Base-by-base conservation (phyloP, 1,284 basidiomycete genomes). In the Chondrostereum purpureum region DNA sequence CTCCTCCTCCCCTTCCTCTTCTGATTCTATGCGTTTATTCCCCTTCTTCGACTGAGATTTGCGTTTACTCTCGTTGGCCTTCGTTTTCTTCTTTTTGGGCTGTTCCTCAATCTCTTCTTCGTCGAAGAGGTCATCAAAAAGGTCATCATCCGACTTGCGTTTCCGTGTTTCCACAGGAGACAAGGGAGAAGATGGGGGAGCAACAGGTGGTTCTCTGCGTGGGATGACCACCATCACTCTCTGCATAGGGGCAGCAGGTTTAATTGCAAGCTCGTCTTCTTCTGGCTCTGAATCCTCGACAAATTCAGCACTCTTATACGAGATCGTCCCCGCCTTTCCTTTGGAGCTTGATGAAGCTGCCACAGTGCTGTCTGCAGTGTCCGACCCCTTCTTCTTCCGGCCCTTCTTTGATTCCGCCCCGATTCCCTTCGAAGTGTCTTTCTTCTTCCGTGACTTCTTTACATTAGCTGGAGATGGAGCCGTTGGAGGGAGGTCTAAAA, bases 361-460 rank as follows among this genome's bases (percentile, higher is more conserved):
- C n/a, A n/a, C n/a, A n/a, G n/a, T n/a, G n/a, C n/a, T n/a, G n/a
- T n/a, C n/a, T n/a, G n/a, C n/a, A n/a, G n/a, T n/a, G n/a, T n/a
- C n/a, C n/a, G n/a, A n/a, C n/a, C n/a, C n/a, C n/a, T n/a, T 31
- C 21, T 51, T 49, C n/a, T 42, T 44, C 23, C 44, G 44, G 10
- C 31, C 39, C 23, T 48, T 48, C 19, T 38, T 47, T 39, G 21
- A 36, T 23, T 17, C 34, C 36, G 10, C 14, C n/a, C 38, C 27
- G 20, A 4, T 19, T 20, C n/a, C 40, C 42, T 3, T 20, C 5
- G 14, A 34, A 19, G 24, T 31, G 11, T 17, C 27, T 23, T 41
- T 41, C 43, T 47, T 47, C 40, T 46, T 49, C 23, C 24, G 31
- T 27, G 42, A 42, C 40, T 59, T 51, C 36, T 36, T 46, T n/a